phyloP scores from a whole-genome alignment of 371 early-diverging fungal genomes.

The Mortierella sp. region DNA sequence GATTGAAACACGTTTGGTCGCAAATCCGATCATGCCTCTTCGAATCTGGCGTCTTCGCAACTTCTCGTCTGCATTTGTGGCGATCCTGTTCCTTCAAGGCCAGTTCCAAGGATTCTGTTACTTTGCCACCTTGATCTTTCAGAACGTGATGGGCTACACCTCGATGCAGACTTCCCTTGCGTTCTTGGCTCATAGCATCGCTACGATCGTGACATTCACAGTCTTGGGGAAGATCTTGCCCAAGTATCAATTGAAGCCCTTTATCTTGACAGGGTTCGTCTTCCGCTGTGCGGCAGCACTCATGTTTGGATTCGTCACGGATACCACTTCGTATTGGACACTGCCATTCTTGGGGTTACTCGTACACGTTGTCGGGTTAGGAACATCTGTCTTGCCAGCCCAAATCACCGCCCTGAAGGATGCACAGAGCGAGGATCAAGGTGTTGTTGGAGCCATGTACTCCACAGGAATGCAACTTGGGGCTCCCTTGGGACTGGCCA shows the following conservation, averaged over 20 bases:
- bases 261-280: constrained; percentile 31
- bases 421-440: constrained; percentile 43
- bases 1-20: constrained; percentile 19
- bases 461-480: constrained; percentile 39
- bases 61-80: constrained; percentile 31
- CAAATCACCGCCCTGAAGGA: constrained; percentile 44
- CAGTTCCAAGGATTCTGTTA: constrained; percentile 39
- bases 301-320: constrained; percentile 30
- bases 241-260: constrained; percentile 27
- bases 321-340: constrained; percentile 38
- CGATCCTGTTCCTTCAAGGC: constrained; percentile 27
- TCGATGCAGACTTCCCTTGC: constrained; percentile 35
- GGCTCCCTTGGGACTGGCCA: constrained; percentile 30
- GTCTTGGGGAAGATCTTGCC: constrained; percentile 33
- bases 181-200: constrained; percentile 32
- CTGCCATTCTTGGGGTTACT: constrained; percentile 36
- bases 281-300: constrained; percentile 26
- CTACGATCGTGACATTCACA: constrained; percentile 19
- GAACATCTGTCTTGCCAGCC: constrained; percentile 25
- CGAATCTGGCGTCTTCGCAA: constrained; percentile 36
- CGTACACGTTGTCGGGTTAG: constrained; percentile 36
- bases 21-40: constrained; percentile 42
- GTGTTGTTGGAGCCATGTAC: constrained; percentile 43
- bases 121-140: constrained; percentile 38
- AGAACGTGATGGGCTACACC: constrained; percentile 38